Evolutionary conservation across 2,329 filamentous ascomycete species (phyloP), one percentile per base, ranked within the genome.

Genomic region (Drechslerella dactyloides): DNA sequence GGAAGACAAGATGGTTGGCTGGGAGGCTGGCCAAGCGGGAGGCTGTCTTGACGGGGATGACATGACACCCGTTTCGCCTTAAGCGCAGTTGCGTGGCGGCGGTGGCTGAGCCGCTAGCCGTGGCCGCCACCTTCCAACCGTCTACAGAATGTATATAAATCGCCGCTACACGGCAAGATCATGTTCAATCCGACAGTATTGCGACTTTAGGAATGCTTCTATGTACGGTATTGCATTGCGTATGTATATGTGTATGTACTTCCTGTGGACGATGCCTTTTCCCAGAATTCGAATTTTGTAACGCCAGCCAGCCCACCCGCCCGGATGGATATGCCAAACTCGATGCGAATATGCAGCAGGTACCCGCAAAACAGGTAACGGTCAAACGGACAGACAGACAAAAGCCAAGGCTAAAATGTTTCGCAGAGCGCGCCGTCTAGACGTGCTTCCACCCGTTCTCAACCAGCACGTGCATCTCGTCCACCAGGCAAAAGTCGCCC

Each of bases 391-490:
- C 3, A 23, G 6, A 44, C 7, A 10, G 21, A 33, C 23, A 23
- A 10, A 15, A 6, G 44, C 11, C 6, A 40, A 13, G 10, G n/a
- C 7, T 33, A 33, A 33, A 33, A 33, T 8, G 27, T 3, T 4
- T 19, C 2, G 11, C 17, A n/a, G 30, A 60, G n/a, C 30, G 23
- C 30, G 19, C 1, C 13, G 10, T 37, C 27, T 80, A 85, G 69
- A 85, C 81, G 80, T 87, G 85, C 64, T 82, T 82, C 85, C 85
- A 87, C 1, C 85, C 85, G 75, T 84, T 85, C 70, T 81, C 79
- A 42, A 81, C 82, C 63, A 87, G 77, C 21, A 87, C 83, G 76
- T 87, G 85, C 83, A 86, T 86, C 79, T 87, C 85, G 75, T 86
- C 84, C 52, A 87, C 83, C 75, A 87, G 76, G 74, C 85, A 87